phyloP scores from a whole-genome alignment of 192 early-diverging fungal genomes.

The Piromyces sp. region DNA sequence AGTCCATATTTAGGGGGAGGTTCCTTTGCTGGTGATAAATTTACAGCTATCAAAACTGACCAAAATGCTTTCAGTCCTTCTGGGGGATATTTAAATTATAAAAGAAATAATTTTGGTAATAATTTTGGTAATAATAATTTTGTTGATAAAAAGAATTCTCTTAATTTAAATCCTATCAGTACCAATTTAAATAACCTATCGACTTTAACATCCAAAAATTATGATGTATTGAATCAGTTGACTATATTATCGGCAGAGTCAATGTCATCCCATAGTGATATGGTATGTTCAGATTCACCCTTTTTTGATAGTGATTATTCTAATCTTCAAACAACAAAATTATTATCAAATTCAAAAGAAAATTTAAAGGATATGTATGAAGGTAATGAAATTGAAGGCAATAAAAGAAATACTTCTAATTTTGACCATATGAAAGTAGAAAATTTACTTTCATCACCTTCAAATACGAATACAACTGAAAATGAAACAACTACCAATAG shows the following conservation, averaged over 20 bases:
- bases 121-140: neutral
- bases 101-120: neutral
- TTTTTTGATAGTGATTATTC: neutral
- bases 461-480: neutral
- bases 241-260: neutral
- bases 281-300: neutral
- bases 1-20: neutral
- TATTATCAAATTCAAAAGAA: neutral
- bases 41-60: neutral
- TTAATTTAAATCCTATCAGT: neutral
- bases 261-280: neutral
- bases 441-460: neutral
- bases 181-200: neutral
- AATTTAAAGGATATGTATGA: neutral
- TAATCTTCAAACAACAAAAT: neutral
- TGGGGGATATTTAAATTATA: neutral
- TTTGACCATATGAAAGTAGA: neutral
- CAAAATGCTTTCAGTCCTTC: neutral
- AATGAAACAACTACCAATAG: neutral
- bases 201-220: neutral
- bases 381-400: neutral
- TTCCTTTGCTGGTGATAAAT: neutral
- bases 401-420: neutral
- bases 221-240: neutral
- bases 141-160: neutral